These are phyloP conservation scores for Vitis hybrid DNA, from an alignment of 177 flowering plant genomes.

Conservation along the genomic window DNA sequence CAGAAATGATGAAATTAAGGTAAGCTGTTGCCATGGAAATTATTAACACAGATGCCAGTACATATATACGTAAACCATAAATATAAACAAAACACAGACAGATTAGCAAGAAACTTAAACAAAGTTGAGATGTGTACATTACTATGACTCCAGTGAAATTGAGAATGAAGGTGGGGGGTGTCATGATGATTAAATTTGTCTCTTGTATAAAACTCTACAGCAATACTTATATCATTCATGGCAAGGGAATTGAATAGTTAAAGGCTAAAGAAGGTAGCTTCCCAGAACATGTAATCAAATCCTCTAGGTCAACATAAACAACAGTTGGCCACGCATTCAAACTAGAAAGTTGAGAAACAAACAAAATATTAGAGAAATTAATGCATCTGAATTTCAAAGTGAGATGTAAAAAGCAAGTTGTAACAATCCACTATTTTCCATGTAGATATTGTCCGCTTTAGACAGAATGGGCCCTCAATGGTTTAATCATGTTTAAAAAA, in stretches of 20 bases:
- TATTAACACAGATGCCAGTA: background rate
- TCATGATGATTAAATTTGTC: no score
- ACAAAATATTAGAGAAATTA: background rate
- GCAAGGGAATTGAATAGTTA: background rate
- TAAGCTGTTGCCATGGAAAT: conserved; percentile 3
- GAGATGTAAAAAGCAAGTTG: background rate
- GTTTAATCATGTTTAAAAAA: background rate
- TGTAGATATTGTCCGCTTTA: no score
- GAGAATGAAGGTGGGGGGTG: no score
- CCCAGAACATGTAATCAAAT: background rate
- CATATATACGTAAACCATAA: background rate
- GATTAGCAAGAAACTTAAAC: background rate
- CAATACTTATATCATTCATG: background rate
- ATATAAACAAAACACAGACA: background rate
- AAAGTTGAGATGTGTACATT: no score
- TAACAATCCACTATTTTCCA: no score
- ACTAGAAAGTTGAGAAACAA: background rate
- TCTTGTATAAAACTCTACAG: no score
- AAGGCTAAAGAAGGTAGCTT: background rate
- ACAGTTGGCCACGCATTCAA: background rate
- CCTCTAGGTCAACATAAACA: background rate
- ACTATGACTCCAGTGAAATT: no score
- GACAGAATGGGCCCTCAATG: background rate
- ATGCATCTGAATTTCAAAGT: background rate
- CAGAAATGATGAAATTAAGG: background rate